These are phyloP conservation scores for Umbelopsis ramanniana DNA, from an alignment of 192 early-diverging fungal genomes.

Conservation along the genomic window DNA sequence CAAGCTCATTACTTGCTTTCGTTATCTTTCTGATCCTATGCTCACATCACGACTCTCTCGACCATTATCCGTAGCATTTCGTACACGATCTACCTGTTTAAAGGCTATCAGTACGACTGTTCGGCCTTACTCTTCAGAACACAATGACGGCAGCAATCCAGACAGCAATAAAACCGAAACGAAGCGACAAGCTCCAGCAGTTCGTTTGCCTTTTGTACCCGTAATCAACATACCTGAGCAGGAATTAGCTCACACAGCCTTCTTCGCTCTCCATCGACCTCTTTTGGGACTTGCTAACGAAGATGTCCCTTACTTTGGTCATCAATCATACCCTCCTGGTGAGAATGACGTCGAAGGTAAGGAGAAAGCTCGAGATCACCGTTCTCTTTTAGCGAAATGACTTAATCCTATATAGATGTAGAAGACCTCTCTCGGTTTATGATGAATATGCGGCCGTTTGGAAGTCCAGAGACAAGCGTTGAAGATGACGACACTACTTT, in stretches of 20 bases:
- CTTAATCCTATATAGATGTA: constrained; percentile 14
- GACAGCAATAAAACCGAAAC: not conserved
- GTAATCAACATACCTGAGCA: constrained; percentile 42
- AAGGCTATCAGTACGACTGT: not conserved
- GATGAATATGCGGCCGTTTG: constrained; percentile 45
- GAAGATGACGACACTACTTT: constrained; percentile 15
- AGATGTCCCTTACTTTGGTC: constrained; percentile 21
- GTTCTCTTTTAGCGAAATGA: constrained; percentile 31
- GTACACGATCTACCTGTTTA: not conserved
- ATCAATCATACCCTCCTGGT: constrained; percentile 16
- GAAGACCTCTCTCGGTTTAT: constrained; percentile 43
- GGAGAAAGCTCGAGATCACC: not conserved
- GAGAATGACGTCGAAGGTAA: constrained; percentile 15
- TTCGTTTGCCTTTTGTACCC: constrained; percentile 31
- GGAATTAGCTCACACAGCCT: constrained; percentile 59
- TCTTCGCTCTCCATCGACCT: constrained; percentile 64
- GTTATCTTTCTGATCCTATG: constrained; percentile 8
- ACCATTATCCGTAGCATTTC: constrained; percentile 2
- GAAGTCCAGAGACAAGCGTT: constrained; percentile 33
- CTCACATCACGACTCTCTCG: constrained; percentile 13
- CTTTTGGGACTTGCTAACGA: constrained; percentile 49
- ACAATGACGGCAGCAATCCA: constrained; percentile 14
- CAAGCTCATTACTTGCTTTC: not conserved
- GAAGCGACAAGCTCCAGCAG: not conserved
- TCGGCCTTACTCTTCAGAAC: constrained; percentile 10